A percentile compares a stretch with the other conserved stretches of the same genome.
Evolutionary conservation across 257 asterid species (phyloP).

Genomic region (Nicotiana noctiflora): DNA sequence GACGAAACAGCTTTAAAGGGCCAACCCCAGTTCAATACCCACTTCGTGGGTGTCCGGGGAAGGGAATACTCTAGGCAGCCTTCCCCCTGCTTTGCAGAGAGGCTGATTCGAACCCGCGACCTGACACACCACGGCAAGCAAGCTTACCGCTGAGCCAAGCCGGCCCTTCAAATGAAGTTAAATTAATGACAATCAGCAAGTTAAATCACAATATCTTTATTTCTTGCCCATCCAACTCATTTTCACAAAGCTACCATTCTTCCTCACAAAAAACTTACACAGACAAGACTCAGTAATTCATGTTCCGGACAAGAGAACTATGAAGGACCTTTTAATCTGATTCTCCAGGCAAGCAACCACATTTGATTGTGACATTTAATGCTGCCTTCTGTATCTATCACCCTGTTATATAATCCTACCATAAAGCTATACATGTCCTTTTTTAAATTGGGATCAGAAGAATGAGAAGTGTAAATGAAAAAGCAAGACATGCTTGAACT

Average conservation of each 20-base stretch:
- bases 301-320: not conserved
- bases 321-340: not conserved
- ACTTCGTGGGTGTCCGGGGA: no score
- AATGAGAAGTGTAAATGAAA: not conserved
- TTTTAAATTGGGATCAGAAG: not conserved
- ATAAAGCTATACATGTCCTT: not conserved
- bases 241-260: not conserved
- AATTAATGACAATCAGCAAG: not conserved
- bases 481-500: not conserved
- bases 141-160: no score
- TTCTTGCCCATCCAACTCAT: not conserved
- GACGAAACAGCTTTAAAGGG: not conserved
- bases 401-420: not conserved
- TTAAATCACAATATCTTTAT: not conserved
- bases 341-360: slow-evolving; percentile 4
- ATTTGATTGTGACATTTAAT: not conserved
- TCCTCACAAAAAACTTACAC: not conserved
- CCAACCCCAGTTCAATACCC: no score
- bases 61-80: no score
- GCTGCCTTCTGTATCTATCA: not conserved
- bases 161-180: not conserved
- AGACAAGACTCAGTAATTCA: not conserved
- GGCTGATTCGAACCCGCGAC: no score
- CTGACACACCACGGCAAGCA: no score
- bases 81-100: no score